Conservation (phyloP, 441 rosid species). For the Viola pubescens region DNA sequence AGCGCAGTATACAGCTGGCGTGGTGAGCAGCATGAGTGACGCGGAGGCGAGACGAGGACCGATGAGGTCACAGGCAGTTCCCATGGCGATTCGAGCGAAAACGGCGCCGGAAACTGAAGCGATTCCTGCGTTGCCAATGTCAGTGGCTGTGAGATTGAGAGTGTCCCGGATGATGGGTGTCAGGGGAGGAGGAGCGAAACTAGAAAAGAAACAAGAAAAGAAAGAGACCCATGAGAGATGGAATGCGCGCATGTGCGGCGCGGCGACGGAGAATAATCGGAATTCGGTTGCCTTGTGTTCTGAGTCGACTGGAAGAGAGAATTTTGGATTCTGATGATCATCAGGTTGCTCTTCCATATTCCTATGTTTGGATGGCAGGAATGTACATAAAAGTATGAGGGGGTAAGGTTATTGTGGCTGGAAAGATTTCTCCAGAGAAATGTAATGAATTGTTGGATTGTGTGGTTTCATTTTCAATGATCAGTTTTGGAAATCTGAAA, state of each 20-base stretch:
- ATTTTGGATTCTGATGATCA: slow-evolving; percentile 46
- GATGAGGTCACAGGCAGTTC: slow-evolving; percentile 60
- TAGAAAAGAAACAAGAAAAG: slow-evolving; percentile 66
- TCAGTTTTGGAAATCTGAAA: too few relatives aligned
- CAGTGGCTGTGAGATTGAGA: slow-evolving; percentile 50
- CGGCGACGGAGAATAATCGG: slow-evolving; percentile 52
- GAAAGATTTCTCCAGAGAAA: too few relatives aligned
- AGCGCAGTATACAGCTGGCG: slow-evolving; percentile 77
- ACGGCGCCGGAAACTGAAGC: slow-evolving; percentile 83
- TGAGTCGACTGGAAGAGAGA: slow-evolving; percentile 60
- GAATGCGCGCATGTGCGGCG: slow-evolving; percentile 74
- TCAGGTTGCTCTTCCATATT: too few relatives aligned
- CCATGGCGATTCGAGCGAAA: slow-evolving; percentile 79
- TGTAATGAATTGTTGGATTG: too few relatives aligned
- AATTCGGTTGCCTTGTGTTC: slow-evolving; percentile 73
- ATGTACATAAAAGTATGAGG: too few relatives aligned
- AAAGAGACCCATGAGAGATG: slow-evolving; percentile 83
- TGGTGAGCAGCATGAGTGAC: slow-evolving; percentile 60
- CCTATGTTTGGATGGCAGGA: too few relatives aligned
- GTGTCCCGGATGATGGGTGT: slow-evolving; percentile 71
- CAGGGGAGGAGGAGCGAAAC: slow-evolving; percentile 82
- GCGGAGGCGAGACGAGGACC: slow-evolving; percentile 83
- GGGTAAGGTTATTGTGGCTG: too few relatives aligned
- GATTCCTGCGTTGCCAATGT: slow-evolving; percentile 70
- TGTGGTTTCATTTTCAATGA: too few relatives aligned